phyloP scores from a whole-genome alignment of 2,329 filamentous ascomycete species.

The Epichloe sibirici region DNA sequence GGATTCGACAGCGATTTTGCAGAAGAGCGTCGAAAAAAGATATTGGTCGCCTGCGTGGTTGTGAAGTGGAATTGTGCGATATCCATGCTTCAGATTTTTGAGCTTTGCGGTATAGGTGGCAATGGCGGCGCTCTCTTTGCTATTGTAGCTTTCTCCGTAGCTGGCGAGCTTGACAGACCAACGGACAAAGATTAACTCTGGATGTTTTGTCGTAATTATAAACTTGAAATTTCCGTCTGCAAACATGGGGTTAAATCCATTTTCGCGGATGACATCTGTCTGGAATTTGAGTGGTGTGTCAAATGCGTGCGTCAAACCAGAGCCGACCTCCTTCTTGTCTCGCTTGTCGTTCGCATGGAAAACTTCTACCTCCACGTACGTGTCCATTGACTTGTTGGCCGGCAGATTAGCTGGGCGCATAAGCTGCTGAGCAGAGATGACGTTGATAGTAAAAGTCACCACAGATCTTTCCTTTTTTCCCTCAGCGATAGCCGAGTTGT shows the following conservation, averaged over 20 bases:
- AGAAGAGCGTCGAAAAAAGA: conserved; percentile 89
- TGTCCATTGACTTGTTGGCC: conserved; percentile 67
- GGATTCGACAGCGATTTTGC: conserved; percentile 60
- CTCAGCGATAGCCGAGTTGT: conserved; percentile 36
- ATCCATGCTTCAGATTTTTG: conserved; percentile 77
- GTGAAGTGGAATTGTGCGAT: conserved; percentile 80
- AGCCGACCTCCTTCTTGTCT: conserved; percentile 68
- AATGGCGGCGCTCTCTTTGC: conserved; percentile 47
- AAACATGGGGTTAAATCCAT: conserved; percentile 89
- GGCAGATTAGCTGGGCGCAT: conserved; percentile 67
- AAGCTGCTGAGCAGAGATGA: conserved; percentile 90
- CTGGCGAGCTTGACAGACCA: conserved; percentile 83
- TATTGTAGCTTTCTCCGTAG: conserved; percentile 57
- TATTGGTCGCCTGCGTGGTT: conserved; percentile 86
- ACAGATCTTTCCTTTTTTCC: conserved; percentile 68
- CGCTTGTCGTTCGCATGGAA: conserved; percentile 89
- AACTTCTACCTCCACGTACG: conserved; percentile 90
- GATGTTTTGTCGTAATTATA: conserved; percentile 83
- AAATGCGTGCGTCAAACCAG: conserved; percentile 32
- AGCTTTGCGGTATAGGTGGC: conserved; percentile 92
- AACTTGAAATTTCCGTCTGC: conserved; percentile 62
- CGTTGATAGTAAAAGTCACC: conserved; percentile 72
- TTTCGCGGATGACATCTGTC: conserved; percentile 70
- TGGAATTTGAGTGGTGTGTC: conserved; percentile 61
- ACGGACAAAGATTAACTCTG: conserved; percentile 83